A percentile compares a stretch with the other conserved stretches of the same genome.
Conservation (phyloP, 805 yeast species). For the Metschnikowia cubensis region DNA sequence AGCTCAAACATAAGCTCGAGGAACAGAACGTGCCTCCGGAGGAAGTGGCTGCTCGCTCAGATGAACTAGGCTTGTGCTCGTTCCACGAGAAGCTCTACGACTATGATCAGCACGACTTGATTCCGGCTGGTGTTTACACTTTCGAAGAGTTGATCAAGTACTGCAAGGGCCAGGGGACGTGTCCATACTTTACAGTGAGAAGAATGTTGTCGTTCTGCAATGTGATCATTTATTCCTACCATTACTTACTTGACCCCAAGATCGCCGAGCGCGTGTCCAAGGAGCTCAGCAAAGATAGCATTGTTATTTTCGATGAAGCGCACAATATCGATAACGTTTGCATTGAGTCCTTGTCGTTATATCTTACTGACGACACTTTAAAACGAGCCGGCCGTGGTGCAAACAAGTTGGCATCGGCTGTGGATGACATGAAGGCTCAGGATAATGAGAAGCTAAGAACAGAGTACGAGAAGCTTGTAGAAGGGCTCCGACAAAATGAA, state of each 20-base stretch:
- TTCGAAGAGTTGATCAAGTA: conserved; percentile 78
- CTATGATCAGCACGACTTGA: conserved; percentile 78
- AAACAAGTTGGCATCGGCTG: too few relatives aligned
- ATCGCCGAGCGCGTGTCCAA: conserved; percentile 93
- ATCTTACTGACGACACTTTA: conserved; percentile 84
- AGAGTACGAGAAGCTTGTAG: conserved; percentile 84
- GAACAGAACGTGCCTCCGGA: conserved; percentile 41
- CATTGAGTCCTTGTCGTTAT: conserved; percentile 89
- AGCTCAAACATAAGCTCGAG: conserved; percentile 63
- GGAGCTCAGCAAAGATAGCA: conserved; percentile 88
- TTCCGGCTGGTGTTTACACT: conserved; percentile 93
- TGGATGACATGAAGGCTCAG: too few relatives aligned
- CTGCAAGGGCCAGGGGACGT: conserved; percentile 74
- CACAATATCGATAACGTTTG: conserved; percentile 98
- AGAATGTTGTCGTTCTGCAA: conserved; percentile 96
- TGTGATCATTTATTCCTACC: conserved; percentile 92
- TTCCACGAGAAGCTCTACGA: conserved; percentile 89
- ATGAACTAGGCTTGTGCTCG: conserved; percentile 54
- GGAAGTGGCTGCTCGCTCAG: conserved; percentile 44
- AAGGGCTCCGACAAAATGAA: conserved; percentile 83
- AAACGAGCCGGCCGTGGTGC: too few relatives aligned
- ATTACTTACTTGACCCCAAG: conserved; percentile 92
- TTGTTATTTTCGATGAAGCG: conserved; percentile 96
- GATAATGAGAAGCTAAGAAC: too few relatives aligned
- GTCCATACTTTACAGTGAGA: conserved; percentile 97